These are phyloP conservation scores for Rhodotorula glutinis DNA, from an alignment of 1,284 basidiomycete genomes.

Conservation along the genomic window DNA sequence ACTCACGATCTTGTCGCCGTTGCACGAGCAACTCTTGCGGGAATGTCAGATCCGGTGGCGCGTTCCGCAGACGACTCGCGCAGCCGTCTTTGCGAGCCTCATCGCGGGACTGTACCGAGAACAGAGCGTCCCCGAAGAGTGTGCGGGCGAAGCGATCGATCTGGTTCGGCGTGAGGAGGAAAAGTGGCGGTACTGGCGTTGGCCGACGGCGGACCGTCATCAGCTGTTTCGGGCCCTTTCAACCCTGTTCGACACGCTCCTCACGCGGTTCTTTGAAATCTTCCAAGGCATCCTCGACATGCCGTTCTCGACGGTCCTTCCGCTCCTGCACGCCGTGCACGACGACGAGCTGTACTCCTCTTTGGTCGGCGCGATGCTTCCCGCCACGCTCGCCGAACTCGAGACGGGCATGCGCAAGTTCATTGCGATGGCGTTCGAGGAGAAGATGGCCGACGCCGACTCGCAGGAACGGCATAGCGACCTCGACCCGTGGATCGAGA, in stretches of 20 bases:
- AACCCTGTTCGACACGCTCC: constrained; percentile 78
- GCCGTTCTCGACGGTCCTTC: constrained; percentile 68
- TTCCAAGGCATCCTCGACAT: constrained; percentile 70
- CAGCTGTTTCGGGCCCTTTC: constrained; percentile 41
- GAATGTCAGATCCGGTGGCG: constrained; percentile 89
- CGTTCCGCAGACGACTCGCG: constrained; percentile 72
- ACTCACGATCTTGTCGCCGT: constrained; percentile 78
- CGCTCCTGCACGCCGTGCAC: constrained; percentile 49
- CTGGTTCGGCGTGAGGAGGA: constrained; percentile 66
- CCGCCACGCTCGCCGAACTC: constrained; percentile 47
- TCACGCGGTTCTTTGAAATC: constrained; percentile 77
- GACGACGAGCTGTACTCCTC: constrained; percentile 42
- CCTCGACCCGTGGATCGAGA: constrained; percentile 67
- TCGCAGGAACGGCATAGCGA: constrained; percentile 62
- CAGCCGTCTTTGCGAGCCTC: constrained; percentile 77
- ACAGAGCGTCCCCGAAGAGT: constrained; percentile 60
- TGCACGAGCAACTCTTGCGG: constrained; percentile 77
- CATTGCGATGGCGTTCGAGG: constrained; percentile 48
- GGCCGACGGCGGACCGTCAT: constrained; percentile 66
- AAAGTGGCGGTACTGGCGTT: constrained; percentile 60
- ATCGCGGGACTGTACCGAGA: constrained; percentile 79
- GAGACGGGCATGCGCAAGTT: constrained; percentile 53
- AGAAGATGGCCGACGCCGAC: constrained; percentile 61
- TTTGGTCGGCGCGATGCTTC: constrained; percentile 43
- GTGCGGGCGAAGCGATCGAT: constrained; percentile 82